Evolutionary conservation across 2,329 filamentous ascomycete genomes (phyloP).

Genomic region (Cephalotrichum gorgonifer): DNA sequence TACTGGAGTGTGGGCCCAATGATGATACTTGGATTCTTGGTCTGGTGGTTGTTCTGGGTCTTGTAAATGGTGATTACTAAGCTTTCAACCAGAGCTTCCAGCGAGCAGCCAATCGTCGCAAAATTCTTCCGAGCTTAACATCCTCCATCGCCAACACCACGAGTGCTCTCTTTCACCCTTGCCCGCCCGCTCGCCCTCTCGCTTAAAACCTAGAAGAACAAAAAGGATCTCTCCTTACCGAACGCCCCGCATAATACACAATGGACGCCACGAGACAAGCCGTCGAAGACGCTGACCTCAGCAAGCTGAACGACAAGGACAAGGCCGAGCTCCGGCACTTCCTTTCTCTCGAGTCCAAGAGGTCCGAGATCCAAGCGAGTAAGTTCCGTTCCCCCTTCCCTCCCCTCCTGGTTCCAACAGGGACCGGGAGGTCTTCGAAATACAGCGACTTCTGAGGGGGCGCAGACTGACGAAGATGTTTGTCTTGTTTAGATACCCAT

Average conservation of each 20-base stretch:
- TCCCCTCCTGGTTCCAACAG: background rate
- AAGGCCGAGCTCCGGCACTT: slow-evolving; percentile 84
- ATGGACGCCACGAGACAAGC: slow-evolving; percentile 3
- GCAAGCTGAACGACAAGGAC: slow-evolving; percentile 69
- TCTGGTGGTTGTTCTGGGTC: no score
- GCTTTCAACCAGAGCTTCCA: background rate
- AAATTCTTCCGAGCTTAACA: background rate
- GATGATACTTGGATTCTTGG: no score
- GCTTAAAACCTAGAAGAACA: background rate
- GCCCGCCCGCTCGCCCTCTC: no score
- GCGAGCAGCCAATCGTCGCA: background rate
- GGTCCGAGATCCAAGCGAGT: slow-evolving; percentile 58
- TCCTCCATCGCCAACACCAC: background rate
- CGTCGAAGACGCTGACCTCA: slow-evolving; percentile 51
- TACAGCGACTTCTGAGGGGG: background rate
- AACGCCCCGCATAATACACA: background rate
- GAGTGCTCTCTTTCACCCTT: background rate
- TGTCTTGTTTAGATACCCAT: slow-evolving; percentile 48
- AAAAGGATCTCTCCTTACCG: background rate
- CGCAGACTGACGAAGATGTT: background rate
- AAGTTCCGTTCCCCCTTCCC: slow-evolving; percentile 22
- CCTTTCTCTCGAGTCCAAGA: slow-evolving; percentile 74
- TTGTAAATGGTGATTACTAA: no score
- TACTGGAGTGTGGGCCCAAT: no score
- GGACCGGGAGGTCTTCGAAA: no score